Conservation (phyloP, 2,329 filamentous ascomycete species). For the Neospermospora avenae region DNA sequence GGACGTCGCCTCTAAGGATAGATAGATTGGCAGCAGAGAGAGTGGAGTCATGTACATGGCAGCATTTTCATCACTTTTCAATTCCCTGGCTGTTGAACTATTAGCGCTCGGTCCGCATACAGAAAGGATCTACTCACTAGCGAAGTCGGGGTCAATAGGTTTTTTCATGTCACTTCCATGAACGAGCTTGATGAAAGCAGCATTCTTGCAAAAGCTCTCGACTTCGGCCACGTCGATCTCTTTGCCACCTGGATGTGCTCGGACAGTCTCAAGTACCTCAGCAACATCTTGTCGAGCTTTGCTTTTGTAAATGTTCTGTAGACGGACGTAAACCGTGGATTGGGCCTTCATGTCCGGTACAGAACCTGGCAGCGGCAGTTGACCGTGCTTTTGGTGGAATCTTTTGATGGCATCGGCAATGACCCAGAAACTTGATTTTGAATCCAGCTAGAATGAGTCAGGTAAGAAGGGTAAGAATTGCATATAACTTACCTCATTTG, state of each 20-base stretch:
- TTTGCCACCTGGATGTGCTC: constrained; percentile 46
- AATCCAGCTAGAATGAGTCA: constrained; percentile 42
- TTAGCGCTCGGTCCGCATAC: constrained; percentile 25
- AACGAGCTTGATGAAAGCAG: constrained; percentile 86
- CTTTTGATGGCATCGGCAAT: constrained; percentile 75
- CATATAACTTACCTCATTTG: constrained; percentile 43
- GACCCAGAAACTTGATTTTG: constrained; percentile 73
- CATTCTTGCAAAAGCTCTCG: constrained; percentile 93
- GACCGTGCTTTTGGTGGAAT: constrained; percentile 71
- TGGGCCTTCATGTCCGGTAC: constrained; percentile 98
- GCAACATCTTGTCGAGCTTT: constrained; percentile 77
- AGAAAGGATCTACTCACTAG: constrained; percentile 24
- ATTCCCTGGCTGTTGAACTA: constrained; percentile 47
- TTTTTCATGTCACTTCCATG: constrained; percentile 39
- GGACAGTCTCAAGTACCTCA: constrained; percentile 68
- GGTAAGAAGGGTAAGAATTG: background rate
- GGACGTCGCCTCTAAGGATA: constrained; percentile 58
- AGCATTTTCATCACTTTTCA: constrained; percentile 52
- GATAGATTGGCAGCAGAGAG: constrained; percentile 66
- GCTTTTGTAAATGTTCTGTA: constrained; percentile 89
- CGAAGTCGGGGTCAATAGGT: constrained; percentile 25
- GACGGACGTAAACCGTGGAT: constrained; percentile 80
- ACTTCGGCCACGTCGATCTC: constrained; percentile 69
- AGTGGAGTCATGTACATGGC: constrained; percentile 36
- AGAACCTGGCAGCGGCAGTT: constrained; percentile 79